Evolutionary conservation across 495 filamentous ascomycete species (phyloP), one percentile per base, ranked within the genome.

Genomic region (Xylaria curta): DNA sequence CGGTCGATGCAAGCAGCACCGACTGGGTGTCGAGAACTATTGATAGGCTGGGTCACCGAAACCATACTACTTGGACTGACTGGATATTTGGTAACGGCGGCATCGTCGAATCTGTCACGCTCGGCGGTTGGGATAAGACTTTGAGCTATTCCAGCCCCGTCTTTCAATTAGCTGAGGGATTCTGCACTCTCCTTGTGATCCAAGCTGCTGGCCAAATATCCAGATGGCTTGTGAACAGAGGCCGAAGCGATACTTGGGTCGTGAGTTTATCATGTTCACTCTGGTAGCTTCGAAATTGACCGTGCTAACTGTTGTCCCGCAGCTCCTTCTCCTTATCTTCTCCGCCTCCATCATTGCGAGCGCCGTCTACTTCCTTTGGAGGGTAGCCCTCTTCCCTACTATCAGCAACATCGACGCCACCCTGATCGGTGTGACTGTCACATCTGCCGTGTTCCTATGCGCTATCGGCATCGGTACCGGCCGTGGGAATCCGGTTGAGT

Each of bases 221-320:
- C n/a, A 88, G 94, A 76, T 97, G 93, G 91, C 88, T 98, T 24
- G 95, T 98, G 54, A 99, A 98, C 80, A 85, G 90, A 69, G 94
- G 94, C 69, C 89, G 93, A 72, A 94, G 94, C 72, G 96, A 99
- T 83, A 96, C 91, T 72, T 99, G 96, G 96, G 95, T 98, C 92
- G 94, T 97, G 88, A 79, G 90, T 85, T 40, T 28, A 33, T 56
- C n/a, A 8, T n/a, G 63, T 15, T 17, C 9, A 53, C 56, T 19
- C 4, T 21, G 0, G 21, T 31, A 19, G 26, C 33, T 53, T 31
- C 62, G 24, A 53, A 44, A 65, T 58, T 58, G 4, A 26, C 28
- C 21, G 24, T 76, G 74, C 76, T 86, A 76, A 84, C 75, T 44
- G 53, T 49, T 19, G 38, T 36, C 40, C 19, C 15, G 17, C 80